Evolutionary conservation across 192 early-diverging fungal species (phyloP).

Genomic region (Backusella circina): DNA sequence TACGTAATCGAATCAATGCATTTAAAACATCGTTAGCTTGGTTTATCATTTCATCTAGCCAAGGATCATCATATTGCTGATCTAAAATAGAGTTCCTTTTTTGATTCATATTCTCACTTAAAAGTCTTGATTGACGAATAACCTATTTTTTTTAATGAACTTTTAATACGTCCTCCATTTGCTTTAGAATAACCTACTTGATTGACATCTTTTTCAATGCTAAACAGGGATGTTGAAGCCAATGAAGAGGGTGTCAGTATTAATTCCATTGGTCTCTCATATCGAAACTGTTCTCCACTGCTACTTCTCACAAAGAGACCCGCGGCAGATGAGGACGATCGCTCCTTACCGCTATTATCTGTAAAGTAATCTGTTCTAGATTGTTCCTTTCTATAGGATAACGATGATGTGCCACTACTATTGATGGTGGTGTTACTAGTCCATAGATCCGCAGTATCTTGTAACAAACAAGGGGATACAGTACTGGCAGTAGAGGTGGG

Average conservation of each 20-base stretch:
- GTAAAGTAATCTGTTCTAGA: background rate
- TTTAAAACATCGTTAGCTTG: slow-evolving; percentile 28
- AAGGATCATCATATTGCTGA: slow-evolving; percentile 8
- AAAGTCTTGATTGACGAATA: slow-evolving; percentile 5
- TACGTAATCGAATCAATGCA: slow-evolving; percentile 23
- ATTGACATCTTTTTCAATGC: slow-evolving; percentile 4
- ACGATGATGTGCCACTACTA: background rate
- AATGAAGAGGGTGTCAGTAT: background rate
- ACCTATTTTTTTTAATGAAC: background rate
- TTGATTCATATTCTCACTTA: slow-evolving; percentile 4
- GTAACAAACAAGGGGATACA: background rate
- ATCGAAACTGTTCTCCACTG: background rate
- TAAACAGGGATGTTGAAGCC: background rate
- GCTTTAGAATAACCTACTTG: background rate
- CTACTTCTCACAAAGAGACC: background rate
- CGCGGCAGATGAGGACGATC: background rate
- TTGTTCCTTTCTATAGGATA: background rate
- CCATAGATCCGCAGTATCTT: background rate
- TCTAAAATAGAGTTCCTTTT: background rate
- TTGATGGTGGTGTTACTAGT: background rate
- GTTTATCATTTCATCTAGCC: slow-evolving; percentile 26
- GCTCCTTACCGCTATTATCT: background rate
- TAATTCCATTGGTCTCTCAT: background rate
- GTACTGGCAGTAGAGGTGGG: background rate
- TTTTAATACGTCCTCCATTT: background rate